These are phyloP conservation scores for Neofusicoccum sp. DNA, from an alignment of 2,329 filamentous ascomycete species.

Conservation along the genomic window DNA sequence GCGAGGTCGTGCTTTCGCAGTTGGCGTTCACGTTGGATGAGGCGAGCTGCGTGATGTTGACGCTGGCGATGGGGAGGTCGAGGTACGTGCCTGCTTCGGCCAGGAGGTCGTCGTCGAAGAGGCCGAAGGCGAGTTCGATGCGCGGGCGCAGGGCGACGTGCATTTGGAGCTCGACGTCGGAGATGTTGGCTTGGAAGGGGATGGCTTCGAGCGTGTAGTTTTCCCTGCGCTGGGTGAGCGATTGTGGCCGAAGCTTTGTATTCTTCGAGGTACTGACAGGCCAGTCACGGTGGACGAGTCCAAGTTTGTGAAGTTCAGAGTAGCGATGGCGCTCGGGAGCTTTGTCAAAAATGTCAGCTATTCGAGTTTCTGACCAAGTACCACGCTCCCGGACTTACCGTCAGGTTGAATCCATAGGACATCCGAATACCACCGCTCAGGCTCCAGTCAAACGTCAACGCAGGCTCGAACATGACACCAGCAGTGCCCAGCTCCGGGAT, in stretches of 20 bases:
- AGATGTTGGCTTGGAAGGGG: constrained; percentile 36
- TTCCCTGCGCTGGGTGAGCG: neutral
- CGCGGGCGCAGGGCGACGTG: constrained; percentile 35
- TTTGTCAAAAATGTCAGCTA: neutral
- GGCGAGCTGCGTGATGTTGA: constrained; percentile 13
- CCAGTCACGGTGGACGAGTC: constrained; percentile 7
- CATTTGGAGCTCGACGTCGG: constrained; percentile 33
- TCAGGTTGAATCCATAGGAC: constrained; percentile 40
- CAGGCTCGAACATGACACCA: constrained; percentile 37
- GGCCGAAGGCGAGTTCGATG: constrained; percentile 40
- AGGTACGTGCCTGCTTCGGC: constrained; percentile 34
- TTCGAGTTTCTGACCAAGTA: neutral
- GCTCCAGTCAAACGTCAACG: constrained; percentile 32
- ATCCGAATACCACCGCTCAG: constrained; percentile 35
- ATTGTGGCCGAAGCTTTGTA: neutral
- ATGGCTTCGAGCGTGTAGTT: constrained; percentile 33
- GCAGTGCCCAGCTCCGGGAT: constrained; percentile 42
- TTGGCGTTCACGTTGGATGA: neutral
- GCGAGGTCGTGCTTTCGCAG: neutral
- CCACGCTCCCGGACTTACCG: constrained; percentile 23
- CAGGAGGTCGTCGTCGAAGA: constrained; percentile 31
- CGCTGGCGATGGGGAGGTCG: constrained; percentile 30
- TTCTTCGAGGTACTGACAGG: neutral
- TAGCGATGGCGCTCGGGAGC: constrained; percentile 2
- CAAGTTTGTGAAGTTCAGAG: constrained; percentile 13